A percentile compares a stretch with the other conserved stretches of the same genome.
Conservation (phyloP, 306 rosid genomes). For the Castanea sativa region DNA sequence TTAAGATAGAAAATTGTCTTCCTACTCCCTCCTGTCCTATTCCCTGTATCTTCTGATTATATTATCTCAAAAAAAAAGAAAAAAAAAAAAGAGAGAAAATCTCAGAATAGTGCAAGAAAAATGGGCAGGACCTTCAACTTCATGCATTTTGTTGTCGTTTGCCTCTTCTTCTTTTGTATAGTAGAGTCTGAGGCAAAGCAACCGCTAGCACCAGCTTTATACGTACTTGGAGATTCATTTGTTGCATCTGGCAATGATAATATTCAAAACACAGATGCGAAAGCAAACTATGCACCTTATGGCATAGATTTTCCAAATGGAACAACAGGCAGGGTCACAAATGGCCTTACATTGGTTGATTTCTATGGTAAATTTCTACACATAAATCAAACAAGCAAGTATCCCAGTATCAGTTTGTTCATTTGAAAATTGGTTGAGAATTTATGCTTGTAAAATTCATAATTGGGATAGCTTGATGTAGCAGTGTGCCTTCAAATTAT, state of each 20-base stretch:
- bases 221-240: background rate
- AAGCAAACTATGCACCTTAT: constrained; percentile 10
- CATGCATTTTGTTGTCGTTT: background rate
- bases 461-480: too few species aligned
- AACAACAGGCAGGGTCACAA: background rate
- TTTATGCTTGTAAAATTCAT: too few species aligned
- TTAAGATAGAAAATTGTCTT: background rate
- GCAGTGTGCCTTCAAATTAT: too few species aligned
- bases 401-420: background rate
- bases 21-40: too few species aligned
- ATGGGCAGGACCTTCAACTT: background rate
- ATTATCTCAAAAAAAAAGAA: too few species aligned
- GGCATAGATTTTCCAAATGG: constrained; percentile 1
- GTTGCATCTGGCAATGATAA: background rate
- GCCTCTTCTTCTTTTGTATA: background rate
- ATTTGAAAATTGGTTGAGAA: background rate
- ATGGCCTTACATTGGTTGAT: background rate
- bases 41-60: too few species aligned
- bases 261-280: background rate
- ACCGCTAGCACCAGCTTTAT: background rate
- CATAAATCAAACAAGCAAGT: background rate
- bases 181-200: background rate
- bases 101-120: background rate
- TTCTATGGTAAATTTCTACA: background rate
- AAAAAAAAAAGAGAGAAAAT: background rate